These are phyloP conservation scores for Apiotrichum siamense DNA, from an alignment of 1,284 basidiomycete genomes.

Conservation along the genomic window DNA sequence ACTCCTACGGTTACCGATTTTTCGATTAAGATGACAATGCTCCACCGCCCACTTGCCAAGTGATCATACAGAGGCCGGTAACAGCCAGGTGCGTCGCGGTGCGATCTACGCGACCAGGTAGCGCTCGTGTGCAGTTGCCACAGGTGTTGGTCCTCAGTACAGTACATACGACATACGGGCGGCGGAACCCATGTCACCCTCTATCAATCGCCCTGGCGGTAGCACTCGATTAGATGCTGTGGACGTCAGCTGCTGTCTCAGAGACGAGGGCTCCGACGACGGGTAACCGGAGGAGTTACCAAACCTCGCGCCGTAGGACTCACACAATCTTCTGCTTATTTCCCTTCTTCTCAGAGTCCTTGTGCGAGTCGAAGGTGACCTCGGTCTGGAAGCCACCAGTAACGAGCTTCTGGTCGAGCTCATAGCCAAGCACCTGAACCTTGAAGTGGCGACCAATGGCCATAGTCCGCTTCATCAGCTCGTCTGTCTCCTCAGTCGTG, in stretches of 20 bases:
- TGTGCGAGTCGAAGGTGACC: constrained; percentile 89
- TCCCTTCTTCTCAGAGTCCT: constrained; percentile 91
- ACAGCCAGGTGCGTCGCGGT: no score
- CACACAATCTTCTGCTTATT: constrained; percentile 76
- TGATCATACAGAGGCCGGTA: no score
- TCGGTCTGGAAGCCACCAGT: constrained; percentile 74
- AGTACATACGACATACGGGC: no score
- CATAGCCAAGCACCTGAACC: constrained; percentile 74
- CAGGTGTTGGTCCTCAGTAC: no score
- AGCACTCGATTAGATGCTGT: neutral
- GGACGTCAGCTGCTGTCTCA: no score
- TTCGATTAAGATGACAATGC: no score
- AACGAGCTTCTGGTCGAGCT: constrained; percentile 62
- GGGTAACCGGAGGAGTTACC: no score
- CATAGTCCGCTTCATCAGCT: constrained; percentile 65
- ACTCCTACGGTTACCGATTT: no score
- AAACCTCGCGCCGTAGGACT: no score
- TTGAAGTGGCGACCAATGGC: constrained; percentile 81
- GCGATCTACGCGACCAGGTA: neutral
- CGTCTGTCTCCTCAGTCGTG: constrained; percentile 35
- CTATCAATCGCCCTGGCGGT: neutral
- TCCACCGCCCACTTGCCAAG: no score
- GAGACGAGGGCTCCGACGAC: no score
- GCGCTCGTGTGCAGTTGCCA: no score
- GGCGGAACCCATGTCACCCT: neutral